Percentiles rank a stretch among this genome's conserved stretches.
These are phyloP conservation scores for Panicum miliaceum DNA, from an alignment of 176 grass and related monocot species.

Conservation along the genomic window DNA sequence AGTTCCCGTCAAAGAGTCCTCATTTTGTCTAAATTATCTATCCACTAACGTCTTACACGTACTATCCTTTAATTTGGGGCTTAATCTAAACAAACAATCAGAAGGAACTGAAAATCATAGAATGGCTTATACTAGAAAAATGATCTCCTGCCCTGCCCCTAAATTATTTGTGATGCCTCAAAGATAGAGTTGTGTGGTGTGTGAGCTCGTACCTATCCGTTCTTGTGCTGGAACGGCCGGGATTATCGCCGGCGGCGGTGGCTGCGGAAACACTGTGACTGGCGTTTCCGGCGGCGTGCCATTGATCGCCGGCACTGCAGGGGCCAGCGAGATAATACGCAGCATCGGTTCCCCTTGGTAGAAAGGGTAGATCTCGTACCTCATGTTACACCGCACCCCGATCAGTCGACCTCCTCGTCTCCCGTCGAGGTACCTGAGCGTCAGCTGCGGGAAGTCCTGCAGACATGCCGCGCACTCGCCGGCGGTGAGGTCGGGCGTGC, in stretches of 20 bases:
- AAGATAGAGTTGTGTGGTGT: background rate
- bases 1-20: no score
- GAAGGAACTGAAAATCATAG: no score
- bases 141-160: no score
- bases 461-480: background rate
- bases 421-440: background rate
- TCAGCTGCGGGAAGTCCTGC: background rate
- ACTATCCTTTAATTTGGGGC: no score
- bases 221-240: background rate
- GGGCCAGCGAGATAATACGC: background rate
- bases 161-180: background rate
- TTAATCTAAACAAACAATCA: no score
- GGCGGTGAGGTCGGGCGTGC: conserved; percentile 13
- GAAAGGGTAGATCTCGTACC: conserved; percentile 21
- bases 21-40: no score
- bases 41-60: no score
- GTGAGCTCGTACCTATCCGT: background rate
- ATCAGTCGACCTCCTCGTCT: background rate
- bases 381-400: conserved; percentile 10
- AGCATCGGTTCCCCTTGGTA: background rate
- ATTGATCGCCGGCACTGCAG: background rate
- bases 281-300: background rate
- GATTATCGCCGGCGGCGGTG: background rate
- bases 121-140: no score
- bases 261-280: background rate